Percentiles rank a stretch among this genome's conserved stretches.
Conservation (phyloP, 2,329 filamentous ascomycete species). For the Colletotrichum paranaense region DNA sequence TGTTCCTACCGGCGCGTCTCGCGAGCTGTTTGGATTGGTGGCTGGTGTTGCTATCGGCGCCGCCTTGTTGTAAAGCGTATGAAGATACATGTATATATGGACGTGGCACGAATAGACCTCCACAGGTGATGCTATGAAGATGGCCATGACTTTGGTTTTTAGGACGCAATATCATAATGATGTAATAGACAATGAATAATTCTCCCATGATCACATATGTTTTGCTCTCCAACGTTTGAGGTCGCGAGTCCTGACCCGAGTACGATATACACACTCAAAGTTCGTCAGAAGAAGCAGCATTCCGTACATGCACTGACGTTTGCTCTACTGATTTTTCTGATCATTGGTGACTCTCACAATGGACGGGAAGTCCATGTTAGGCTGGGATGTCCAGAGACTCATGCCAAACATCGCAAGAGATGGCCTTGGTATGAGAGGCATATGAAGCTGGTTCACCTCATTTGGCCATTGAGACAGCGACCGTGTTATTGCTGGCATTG, state of each 20-base stretch:
- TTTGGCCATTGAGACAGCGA: background rate
- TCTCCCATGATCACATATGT: background rate
- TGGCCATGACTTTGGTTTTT: background rate
- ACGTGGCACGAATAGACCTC: background rate
- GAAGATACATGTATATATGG: background rate
- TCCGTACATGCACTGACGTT: too few species aligned
- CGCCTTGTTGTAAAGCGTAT: constrained; percentile 6
- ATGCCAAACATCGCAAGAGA: too few species aligned
- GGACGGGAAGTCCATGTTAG: too few species aligned
- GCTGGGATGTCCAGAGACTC: too few species aligned
- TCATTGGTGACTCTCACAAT: too few species aligned
- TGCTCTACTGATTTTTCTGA: too few species aligned
- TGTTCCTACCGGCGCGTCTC: background rate
- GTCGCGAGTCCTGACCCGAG: too few species aligned
- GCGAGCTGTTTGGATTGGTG: background rate
- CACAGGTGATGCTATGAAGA: background rate
- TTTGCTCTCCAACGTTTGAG: background rate
- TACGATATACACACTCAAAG: too few species aligned
- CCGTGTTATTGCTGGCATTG: background rate
- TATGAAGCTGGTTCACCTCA: too few species aligned
- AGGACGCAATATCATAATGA: background rate
- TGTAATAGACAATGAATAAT: background rate
- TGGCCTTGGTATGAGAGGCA: too few species aligned
- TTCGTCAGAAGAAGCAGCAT: too few species aligned
- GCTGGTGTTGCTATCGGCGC: constrained; percentile 14